phyloP scores from a whole-genome alignment of 768 basidiomycete genomes.

The Tephrocybe sp. region DNA sequence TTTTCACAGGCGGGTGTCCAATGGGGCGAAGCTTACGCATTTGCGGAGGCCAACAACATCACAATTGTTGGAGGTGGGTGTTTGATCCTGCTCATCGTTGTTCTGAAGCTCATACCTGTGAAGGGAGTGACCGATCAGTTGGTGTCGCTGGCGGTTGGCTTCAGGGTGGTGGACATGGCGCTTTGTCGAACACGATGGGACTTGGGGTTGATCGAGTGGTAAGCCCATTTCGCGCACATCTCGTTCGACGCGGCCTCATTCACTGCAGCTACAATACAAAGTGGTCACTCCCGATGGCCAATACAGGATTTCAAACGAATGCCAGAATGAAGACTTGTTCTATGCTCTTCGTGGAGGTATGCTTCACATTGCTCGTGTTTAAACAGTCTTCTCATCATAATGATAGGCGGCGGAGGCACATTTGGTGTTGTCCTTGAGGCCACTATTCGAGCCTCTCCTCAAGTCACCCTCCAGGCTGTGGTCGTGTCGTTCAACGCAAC shows the following conservation, averaged over 20 bases:
- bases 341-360: slow-evolving; percentile 52
- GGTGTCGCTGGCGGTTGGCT: slow-evolving; percentile 45
- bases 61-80: slow-evolving; percentile 42
- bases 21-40: slow-evolving; percentile 42
- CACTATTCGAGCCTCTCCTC: slow-evolving; percentile 38
- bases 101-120: neutral
- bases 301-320: slow-evolving; percentile 43
- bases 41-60: slow-evolving; percentile 43
- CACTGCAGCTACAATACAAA: slow-evolving; percentile 43
- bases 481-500: slow-evolving; percentile 31
- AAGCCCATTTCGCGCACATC: slow-evolving; percentile 8
- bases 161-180: slow-evolving; percentile 46
- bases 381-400: neutral
- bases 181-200: slow-evolving; percentile 44
- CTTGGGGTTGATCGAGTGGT: slow-evolving; percentile 48
- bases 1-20: slow-evolving; percentile 41
- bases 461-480: slow-evolving; percentile 34
- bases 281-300: slow-evolving; percentile 55
- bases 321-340: slow-evolving; percentile 53
- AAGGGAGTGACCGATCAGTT: slow-evolving; percentile 39
- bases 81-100: neutral
- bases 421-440: slow-evolving; percentile 43
- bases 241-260: neutral
- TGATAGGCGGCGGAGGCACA: slow-evolving; percentile 43
- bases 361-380: too few relatives aligned